A percentile compares a stretch with the other conserved stretches of the same genome.
phyloP scores from a whole-genome alignment of 768 basidiomycete species.

The Russula virescens region DNA sequence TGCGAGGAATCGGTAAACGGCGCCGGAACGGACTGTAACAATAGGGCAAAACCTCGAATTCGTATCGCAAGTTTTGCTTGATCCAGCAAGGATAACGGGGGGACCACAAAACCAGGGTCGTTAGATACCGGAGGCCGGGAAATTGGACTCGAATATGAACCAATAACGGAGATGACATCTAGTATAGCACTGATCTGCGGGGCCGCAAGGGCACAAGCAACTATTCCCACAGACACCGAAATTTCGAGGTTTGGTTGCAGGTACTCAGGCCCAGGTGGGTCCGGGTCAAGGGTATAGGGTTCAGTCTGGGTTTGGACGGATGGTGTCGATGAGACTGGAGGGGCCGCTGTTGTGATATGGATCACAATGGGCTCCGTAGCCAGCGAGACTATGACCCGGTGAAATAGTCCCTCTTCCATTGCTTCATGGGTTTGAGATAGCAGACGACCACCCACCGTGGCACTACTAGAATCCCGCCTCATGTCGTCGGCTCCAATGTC shows the following conservation, averaged over 20 bases:
- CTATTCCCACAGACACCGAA: slow-evolving; percentile 14
- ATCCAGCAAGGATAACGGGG: slow-evolving; percentile 28
- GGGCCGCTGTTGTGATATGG: slow-evolving; percentile 18
- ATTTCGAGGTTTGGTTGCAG: slow-evolving; percentile 19
- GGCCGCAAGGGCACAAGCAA: slow-evolving; percentile 23
- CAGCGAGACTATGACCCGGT: slow-evolving; percentile 18
- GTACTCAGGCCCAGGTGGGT: background rate
- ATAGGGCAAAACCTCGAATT: slow-evolving; percentile 43
- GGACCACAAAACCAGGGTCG: slow-evolving; percentile 23
- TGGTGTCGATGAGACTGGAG: background rate
- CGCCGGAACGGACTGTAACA: slow-evolving; percentile 34
- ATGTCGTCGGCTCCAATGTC: background rate
- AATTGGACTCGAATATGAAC: slow-evolving; percentile 20
- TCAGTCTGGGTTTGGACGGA: background rate
- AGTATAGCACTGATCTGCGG: slow-evolving; percentile 14
- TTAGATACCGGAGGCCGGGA: slow-evolving; percentile 16
- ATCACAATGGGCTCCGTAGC: slow-evolving; percentile 20
- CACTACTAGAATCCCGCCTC: background rate
- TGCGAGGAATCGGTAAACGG: slow-evolving; percentile 11
- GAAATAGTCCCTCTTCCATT: background rate
- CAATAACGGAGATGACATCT: slow-evolving; percentile 33
- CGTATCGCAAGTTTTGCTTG: slow-evolving; percentile 32
- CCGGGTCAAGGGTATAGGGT: background rate
- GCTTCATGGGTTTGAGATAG: background rate
- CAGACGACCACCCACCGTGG: background rate